A percentile compares a stretch with the other conserved stretches of the same genome.
phyloP scores from a whole-genome alignment of 1,284 basidiomycete species.

The Inonotus hispidus region DNA sequence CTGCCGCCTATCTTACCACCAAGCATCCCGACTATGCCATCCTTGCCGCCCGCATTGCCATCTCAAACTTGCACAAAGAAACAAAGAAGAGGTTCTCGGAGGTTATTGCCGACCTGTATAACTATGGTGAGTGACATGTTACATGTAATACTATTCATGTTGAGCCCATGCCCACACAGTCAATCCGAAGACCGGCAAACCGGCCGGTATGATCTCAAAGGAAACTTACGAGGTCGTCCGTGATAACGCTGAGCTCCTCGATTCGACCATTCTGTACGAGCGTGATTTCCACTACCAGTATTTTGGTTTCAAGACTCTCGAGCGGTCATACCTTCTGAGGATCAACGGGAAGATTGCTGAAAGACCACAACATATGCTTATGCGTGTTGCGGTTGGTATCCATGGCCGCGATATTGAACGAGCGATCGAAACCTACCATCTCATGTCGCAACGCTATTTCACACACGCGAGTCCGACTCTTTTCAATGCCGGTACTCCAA shows the following conservation, averaged over 20 bases:
- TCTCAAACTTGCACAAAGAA: constrained; percentile 99
- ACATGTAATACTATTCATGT: neutral
- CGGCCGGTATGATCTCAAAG: constrained; percentile 90
- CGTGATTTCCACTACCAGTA: constrained; percentile 98
- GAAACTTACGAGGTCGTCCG: constrained; percentile 83
- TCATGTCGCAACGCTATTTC: constrained; percentile 97
- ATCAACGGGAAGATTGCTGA: constrained; percentile 95
- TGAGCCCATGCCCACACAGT: constrained; percentile 35
- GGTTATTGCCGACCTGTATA: constrained; percentile 88
- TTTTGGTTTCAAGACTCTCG: constrained; percentile 99
- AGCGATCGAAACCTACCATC: constrained; percentile 87
- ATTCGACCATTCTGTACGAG: constrained; percentile 96
- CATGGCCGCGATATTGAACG: constrained; percentile 89
- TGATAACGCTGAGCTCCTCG: constrained; percentile 79
- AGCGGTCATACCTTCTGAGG: constrained; percentile 94
- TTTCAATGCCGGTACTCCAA: constrained; percentile 97
- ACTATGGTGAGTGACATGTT: constrained; percentile 58
- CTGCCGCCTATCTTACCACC: constrained; percentile 95
- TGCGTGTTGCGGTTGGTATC: constrained; percentile 98
- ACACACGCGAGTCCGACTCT: constrained; percentile 98
- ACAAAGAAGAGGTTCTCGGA: constrained; percentile 96
- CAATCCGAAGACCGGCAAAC: constrained; percentile 90
- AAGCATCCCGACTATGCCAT: constrained; percentile 98
- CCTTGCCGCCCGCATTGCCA: constrained; percentile 96
- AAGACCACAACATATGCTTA: constrained; percentile 98